Percentiles rank a stretch among this genome's conserved stretches.
These are phyloP conservation scores for Entonaema liquescens DNA, from an alignment of 495 filamentous ascomycete genomes.

Conservation along the genomic window DNA sequence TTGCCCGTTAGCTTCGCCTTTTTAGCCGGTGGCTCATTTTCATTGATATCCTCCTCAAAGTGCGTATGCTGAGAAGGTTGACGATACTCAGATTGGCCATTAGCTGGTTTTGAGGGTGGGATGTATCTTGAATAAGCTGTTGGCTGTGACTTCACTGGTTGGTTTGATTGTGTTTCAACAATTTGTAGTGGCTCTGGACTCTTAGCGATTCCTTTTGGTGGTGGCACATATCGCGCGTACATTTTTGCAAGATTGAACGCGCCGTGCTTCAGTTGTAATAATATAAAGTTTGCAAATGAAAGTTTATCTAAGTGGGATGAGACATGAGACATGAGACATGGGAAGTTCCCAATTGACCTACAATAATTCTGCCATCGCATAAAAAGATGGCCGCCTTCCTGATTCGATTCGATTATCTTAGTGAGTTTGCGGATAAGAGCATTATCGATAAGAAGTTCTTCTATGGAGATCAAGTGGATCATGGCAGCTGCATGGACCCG, in stretches of 20 bases:
- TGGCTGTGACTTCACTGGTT: conserved; percentile 31
- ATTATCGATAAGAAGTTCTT: not conserved
- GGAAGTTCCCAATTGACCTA: no score
- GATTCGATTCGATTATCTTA: conserved; percentile 22
- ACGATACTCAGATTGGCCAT: conserved; percentile 18
- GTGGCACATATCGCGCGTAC: conserved; percentile 56
- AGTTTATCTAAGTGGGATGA: not conserved
- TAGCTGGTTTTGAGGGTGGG: conserved; percentile 39
- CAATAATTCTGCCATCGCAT: conserved; percentile 36
- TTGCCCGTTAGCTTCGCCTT: conserved; percentile 37
- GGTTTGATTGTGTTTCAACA: conserved; percentile 7
- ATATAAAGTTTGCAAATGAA: not conserved
- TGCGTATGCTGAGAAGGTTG: conserved; percentile 35
- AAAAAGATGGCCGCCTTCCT: conserved; percentile 45
- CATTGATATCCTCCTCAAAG: conserved; percentile 29
- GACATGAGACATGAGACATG: no score
- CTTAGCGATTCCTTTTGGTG: conserved; percentile 40
- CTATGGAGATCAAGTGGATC: not conserved
- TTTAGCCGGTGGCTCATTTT: conserved; percentile 34
- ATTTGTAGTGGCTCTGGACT: conserved; percentile 3
- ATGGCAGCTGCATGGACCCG: no score
- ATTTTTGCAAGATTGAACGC: conserved; percentile 36
- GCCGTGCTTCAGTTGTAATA: not conserved
- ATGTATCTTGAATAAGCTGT: conserved; percentile 56
- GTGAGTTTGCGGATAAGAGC: not conserved